Conservation (phyloP, 805 yeast genomes). For the Scheffersomyces ergatensis region DNA sequence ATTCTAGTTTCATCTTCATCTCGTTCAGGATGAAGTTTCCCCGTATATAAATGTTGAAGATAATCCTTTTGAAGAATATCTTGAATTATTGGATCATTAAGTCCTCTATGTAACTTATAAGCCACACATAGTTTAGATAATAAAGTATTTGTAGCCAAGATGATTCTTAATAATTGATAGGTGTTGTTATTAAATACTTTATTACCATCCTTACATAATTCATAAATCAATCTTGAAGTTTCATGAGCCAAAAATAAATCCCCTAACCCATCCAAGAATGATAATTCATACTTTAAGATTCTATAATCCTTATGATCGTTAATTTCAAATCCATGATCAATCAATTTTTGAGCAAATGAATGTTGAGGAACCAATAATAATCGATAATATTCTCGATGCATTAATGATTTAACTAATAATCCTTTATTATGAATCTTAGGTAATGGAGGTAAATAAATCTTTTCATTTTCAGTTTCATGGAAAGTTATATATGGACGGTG, state of each 20-base stretch:
- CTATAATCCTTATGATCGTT: constrained; percentile 16
- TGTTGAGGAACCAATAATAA: constrained; percentile 27
- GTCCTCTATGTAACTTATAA: constrained; percentile 32
- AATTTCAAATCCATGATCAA: constrained; percentile 12
- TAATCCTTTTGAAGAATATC: constrained; percentile 14
- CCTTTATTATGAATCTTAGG: constrained; percentile 28
- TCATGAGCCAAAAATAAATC: constrained; percentile 39
- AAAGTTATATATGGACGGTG: constrained; percentile 16
- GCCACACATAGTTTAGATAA: constrained; percentile 33
- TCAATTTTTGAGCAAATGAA: constrained; percentile 19
- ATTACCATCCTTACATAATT: constrained; percentile 9
- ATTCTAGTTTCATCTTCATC: constrained; percentile 14
- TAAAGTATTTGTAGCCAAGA: constrained; percentile 37
- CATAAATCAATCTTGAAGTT: constrained; percentile 31
- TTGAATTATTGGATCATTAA: constrained; percentile 26
- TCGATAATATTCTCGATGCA: constrained; percentile 37
- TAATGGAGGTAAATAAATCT: constrained; percentile 29
- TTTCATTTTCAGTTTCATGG: constrained; percentile 19
- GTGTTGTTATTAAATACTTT: constrained; percentile 4
- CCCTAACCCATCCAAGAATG: constrained; percentile 41
- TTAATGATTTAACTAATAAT: constrained; percentile 30
- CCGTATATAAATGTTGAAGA: constrained; percentile 19
- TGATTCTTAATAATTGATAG: constrained; percentile 22
- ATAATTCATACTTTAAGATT: constrained; percentile 30
- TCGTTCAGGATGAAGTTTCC: constrained; percentile 7